Conservation (phyloP, 306 rosid species). For the Hippophae rhamnoides region DNA sequence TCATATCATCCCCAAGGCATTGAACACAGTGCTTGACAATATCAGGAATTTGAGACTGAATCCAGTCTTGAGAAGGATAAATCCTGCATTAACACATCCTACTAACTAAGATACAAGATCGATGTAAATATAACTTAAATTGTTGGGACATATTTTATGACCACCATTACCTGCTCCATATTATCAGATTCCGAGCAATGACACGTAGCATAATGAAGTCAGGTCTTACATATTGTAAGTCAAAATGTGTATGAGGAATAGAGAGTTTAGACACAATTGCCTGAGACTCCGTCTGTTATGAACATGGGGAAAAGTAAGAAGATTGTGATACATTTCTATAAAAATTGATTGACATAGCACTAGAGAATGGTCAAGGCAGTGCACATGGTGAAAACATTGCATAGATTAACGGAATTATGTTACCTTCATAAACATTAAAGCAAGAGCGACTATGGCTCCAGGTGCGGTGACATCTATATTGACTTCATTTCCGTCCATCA, state of each 20-base stretch:
- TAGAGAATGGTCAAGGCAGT: constrained; percentile 7
- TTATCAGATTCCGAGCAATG: constrained; percentile 84
- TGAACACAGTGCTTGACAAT: constrained; percentile 52
- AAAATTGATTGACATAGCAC: constrained; percentile 9
- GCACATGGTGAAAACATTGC: constrained; percentile 8
- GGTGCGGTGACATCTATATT: constrained; percentile 94
- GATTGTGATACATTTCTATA: neutral
- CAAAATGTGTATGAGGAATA: constrained; percentile 73
- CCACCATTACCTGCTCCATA: constrained; percentile 85
- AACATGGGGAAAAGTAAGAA: constrained; percentile 24
- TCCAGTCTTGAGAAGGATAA: constrained; percentile 87
- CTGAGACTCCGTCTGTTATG: constrained; percentile 77
- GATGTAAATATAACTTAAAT: constrained; percentile 13
- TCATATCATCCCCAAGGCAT: constrained; percentile 52
- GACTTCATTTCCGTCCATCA: constrained; percentile 80
- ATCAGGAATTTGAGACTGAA: constrained; percentile 84
- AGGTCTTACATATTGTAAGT: constrained; percentile 92
- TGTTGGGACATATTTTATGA: constrained; percentile 13
- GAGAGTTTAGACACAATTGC: constrained; percentile 75
- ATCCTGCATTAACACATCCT: constrained; percentile 42
- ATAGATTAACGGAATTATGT: neutral
- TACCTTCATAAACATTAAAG: constrained; percentile 92
- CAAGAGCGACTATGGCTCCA: constrained; percentile 87
- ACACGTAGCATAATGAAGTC: constrained; percentile 96
- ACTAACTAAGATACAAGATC: constrained; percentile 23